phyloP scores from a whole-genome alignment of 2,329 filamentous ascomycete species.

The Colletotrichum lindemuthianum region DNA sequence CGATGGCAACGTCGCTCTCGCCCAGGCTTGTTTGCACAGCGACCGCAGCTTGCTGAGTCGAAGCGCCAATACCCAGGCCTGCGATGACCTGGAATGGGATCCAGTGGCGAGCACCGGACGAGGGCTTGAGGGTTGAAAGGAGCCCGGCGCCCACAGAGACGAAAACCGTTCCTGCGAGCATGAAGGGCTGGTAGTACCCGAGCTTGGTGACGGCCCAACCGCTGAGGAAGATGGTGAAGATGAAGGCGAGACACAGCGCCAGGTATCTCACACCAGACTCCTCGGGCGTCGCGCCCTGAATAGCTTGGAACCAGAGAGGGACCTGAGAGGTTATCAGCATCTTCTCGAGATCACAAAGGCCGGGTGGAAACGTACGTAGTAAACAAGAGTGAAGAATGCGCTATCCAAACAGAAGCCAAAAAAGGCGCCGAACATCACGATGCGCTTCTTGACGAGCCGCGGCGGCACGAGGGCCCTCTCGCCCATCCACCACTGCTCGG shows the following conservation, averaged over 20 bases:
- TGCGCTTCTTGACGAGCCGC: slow-evolving; percentile 46
- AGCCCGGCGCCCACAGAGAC: slow-evolving; percentile 39
- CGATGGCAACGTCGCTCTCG: slow-evolving; percentile 13
- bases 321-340: slow-evolving; percentile 33
- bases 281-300: slow-evolving; percentile 45
- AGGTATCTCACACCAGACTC: slow-evolving; percentile 46
- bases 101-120: slow-evolving; percentile 46
- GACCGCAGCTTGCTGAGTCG: slow-evolving; percentile 28
- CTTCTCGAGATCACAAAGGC: too few relatives aligned
- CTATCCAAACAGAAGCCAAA: slow-evolving; percentile 40
- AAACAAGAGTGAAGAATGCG: slow-evolving; percentile 24
- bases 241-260: slow-evolving; percentile 41
- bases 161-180: slow-evolving; percentile 44
- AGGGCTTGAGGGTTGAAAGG: slow-evolving; percentile 12
- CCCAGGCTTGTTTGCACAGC: slow-evolving; percentile 10
- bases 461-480: slow-evolving; percentile 50
- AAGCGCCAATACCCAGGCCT: slow-evolving; percentile 15
- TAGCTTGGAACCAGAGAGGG: slow-evolving; percentile 48
- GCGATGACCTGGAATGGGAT: slow-evolving; percentile 39
- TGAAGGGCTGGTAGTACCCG: slow-evolving; percentile 49
- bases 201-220: slow-evolving; percentile 39
- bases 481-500: slow-evolving; percentile 45
- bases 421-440: slow-evolving; percentile 38
- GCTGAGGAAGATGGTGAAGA: slow-evolving; percentile 40
- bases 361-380: slow-evolving; percentile 3